These are phyloP conservation scores for Colletotrichum brevisporum DNA, from an alignment of 2,329 filamentous ascomycete species.

Conservation along the genomic window DNA sequence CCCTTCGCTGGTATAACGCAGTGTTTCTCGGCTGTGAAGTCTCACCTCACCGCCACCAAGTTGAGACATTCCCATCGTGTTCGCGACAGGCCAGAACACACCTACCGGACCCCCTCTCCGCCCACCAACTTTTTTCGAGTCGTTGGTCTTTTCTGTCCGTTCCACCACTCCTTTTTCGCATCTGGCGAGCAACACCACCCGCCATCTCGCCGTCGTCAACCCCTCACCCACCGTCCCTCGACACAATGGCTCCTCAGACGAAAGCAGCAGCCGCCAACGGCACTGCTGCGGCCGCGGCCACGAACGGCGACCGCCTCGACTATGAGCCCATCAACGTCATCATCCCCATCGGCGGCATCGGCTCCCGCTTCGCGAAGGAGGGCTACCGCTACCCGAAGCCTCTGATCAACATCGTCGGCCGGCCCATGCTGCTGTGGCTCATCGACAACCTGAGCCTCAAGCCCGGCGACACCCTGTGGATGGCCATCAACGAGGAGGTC, in stretches of 20 bases:
- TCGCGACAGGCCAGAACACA: conserved; percentile 15
- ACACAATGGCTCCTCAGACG: conserved; percentile 32
- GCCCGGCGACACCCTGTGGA: conserved; percentile 47
- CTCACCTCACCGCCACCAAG: conserved; percentile 31
- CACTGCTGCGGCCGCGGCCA: conserved; percentile 8
- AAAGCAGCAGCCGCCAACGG: conserved; percentile 32
- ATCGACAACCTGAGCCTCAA: conserved; percentile 47
- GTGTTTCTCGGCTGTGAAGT: conserved; percentile 19
- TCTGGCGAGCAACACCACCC: neutral
- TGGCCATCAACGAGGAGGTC: conserved; percentile 48
- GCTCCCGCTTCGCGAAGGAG: conserved; percentile 48
- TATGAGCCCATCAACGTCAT: conserved; percentile 48
- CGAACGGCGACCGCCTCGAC: conserved; percentile 27
- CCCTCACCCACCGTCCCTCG: neutral
- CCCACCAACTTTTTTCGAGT: neutral
- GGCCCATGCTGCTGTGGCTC: conserved; percentile 50
- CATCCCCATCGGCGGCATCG: conserved; percentile 50
- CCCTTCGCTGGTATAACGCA: conserved; percentile 2
- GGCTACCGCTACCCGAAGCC: conserved; percentile 50
- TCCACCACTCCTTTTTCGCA: conserved; percentile 10
- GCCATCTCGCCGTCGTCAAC: conserved; percentile 4
- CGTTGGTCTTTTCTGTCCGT: neutral
- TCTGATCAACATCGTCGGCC: conserved; percentile 50
- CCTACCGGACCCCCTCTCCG: neutral
- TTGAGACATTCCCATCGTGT: conserved; percentile 23